These are phyloP conservation scores for Termitomyces sp. DNA, from an alignment of 1,284 basidiomycete genomes.

Conservation along the genomic window DNA sequence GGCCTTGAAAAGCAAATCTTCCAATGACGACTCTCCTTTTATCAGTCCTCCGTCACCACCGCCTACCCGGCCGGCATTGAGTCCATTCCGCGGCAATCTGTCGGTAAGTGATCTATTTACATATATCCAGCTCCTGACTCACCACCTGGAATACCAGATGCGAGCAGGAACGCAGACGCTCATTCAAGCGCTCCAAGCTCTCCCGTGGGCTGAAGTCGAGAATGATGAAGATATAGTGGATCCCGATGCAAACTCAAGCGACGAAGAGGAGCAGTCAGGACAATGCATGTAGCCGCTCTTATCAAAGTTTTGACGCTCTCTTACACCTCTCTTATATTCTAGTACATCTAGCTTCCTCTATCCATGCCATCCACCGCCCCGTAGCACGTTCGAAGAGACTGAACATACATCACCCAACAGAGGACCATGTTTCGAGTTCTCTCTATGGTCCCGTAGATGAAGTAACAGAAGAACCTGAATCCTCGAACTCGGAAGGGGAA, in stretches of 20 bases:
- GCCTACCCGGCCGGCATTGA: conserved; percentile 37
- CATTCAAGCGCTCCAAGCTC: conserved; percentile 77
- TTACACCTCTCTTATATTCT: conserved; percentile 17
- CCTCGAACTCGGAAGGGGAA: conserved; percentile 32
- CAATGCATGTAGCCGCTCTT: conserved; percentile 20
- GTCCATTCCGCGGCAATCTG: conserved; percentile 56
- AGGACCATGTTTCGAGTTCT: conserved; percentile 17
- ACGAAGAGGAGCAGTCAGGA: conserved; percentile 46
- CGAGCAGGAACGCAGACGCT: conserved; percentile 78
- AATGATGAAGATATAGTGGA: conserved; percentile 58
- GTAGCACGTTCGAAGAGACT: conserved; percentile 58
- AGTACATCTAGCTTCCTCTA: conserved; percentile 67
- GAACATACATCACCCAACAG: conserved; percentile 25
- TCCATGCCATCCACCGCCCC: conserved; percentile 81
- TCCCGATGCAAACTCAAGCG: conserved; percentile 44
- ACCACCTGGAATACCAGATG: conserved; percentile 45
- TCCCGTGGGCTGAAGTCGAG: conserved; percentile 70
- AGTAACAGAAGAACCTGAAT: conserved; percentile 28
- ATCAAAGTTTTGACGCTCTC: background rate
- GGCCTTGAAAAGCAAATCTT: conserved; percentile 2
- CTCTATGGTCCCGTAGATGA: conserved; percentile 26
- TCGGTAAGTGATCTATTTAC: conserved; percentile 46
- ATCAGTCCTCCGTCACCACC: conserved; percentile 69
- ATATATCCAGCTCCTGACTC: conserved; percentile 12
- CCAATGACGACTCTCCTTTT: conserved; percentile 69